Conservation (phyloP, 2,329 filamentous ascomycete species). For the Penicillium thymicola region DNA sequence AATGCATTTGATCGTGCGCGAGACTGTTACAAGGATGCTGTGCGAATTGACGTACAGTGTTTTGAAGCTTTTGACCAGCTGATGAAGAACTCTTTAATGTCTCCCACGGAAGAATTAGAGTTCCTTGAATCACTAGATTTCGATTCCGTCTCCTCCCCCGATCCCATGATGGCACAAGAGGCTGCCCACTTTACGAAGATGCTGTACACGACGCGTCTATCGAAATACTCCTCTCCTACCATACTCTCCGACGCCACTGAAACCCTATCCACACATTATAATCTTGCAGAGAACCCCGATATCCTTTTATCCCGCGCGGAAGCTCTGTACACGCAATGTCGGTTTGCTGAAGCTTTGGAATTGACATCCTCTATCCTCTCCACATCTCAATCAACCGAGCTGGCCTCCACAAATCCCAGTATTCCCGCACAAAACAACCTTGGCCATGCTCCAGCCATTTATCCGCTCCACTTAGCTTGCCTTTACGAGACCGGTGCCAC, state of each 20-base stretch:
- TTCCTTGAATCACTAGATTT: conserved; percentile 90
- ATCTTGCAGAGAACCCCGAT: conserved; percentile 79
- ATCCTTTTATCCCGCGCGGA: conserved; percentile 87
- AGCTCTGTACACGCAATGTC: conserved; percentile 89
- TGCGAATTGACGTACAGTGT: conserved; percentile 94
- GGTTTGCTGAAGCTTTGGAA: conserved; percentile 79
- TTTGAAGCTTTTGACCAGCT: conserved; percentile 98
- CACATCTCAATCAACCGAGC: conserved; percentile 82
- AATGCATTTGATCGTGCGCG: conserved; percentile 97
- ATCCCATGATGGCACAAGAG: conserved; percentile 70
- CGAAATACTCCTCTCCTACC: conserved; percentile 86
- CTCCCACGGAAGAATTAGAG: conserved; percentile 81
- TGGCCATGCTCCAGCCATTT: conserved; percentile 56
- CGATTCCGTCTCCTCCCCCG: conserved; percentile 69
- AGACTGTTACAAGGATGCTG: conserved; percentile 97
- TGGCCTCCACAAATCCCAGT: conserved; percentile 26
- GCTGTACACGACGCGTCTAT: conserved; percentile 91
- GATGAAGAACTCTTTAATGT: conserved; percentile 92
- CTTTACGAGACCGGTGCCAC: conserved; percentile 83
- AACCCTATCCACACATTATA: conserved; percentile 90
- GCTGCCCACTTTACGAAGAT: conserved; percentile 92
- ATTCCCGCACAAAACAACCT: conserved; percentile 36
- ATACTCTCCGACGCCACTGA: conserved; percentile 84
- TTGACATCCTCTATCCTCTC: conserved; percentile 81
- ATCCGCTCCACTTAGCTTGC: conserved; percentile 88